A percentile compares a stretch with the other conserved stretches of the same genome.
phyloP scores from a whole-genome alignment of 2,329 filamentous ascomycete genomes.

The Aspergillus sojae region DNA sequence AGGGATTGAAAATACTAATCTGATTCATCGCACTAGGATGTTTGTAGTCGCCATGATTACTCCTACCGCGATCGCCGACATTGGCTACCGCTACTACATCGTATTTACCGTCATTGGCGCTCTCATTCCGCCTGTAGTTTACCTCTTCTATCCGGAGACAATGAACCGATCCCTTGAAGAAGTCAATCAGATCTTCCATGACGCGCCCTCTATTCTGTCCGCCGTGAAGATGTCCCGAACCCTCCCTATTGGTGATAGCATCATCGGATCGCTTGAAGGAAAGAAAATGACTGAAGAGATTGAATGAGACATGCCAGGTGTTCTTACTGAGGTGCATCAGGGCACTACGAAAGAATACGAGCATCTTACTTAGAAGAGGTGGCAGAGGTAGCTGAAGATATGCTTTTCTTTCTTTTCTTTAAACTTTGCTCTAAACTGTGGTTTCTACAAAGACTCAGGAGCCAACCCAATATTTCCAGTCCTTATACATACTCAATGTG shows the following conservation, averaged over 20 bases:
- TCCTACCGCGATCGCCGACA: constrained; percentile 21
- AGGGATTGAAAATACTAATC: not conserved
- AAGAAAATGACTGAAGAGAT: not conserved
- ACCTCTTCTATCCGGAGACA: constrained; percentile 27
- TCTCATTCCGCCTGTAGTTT: constrained; percentile 16
- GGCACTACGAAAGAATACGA: not conserved
- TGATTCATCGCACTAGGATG: constrained; percentile 11
- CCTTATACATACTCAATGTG: not conserved
- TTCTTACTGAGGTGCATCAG: not conserved
- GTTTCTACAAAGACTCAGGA: no score
- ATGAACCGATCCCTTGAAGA: constrained; percentile 22
- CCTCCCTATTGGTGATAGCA: not conserved
- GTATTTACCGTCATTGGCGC: constrained; percentile 22
- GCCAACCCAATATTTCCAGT: no score
- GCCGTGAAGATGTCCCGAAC: not conserved
- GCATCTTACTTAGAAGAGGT: not conserved
- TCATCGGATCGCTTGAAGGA: not conserved
- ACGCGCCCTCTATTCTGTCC: constrained; percentile 11
- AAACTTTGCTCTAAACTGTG: no score
- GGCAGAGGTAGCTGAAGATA: no score
- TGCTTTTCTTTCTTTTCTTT: no score
- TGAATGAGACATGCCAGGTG: not conserved
- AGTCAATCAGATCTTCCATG: constrained; percentile 24
- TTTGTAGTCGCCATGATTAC: constrained; percentile 26
- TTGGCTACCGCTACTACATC: constrained; percentile 23